Conservation (phyloP, 345 rosid genomes). For the Acer campestre region DNA sequence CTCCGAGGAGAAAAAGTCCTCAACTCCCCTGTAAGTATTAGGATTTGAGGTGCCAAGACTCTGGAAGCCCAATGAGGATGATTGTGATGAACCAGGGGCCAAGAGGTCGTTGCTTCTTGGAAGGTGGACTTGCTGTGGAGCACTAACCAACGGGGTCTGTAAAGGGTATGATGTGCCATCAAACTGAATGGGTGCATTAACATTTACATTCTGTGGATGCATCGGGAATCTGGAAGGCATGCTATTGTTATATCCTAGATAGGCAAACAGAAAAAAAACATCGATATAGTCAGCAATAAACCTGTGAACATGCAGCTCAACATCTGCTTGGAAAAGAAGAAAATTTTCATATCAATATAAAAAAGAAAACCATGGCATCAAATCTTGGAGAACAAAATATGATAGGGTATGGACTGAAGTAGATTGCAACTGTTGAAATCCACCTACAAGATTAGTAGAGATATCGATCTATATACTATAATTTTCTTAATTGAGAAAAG, state of each 20-base stretch:
- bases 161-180: slow-evolving; percentile 51
- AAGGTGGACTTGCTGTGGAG: slow-evolving; percentile 40
- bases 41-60: slow-evolving; percentile 42
- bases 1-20: slow-evolving; percentile 70
- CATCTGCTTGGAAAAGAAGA: not conserved
- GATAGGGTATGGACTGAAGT: too few relatives aligned
- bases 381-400: not conserved
- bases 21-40: slow-evolving; percentile 51
- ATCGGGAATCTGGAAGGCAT: slow-evolving; percentile 43
- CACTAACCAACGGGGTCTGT: slow-evolving; percentile 42
- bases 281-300: slow-evolving; percentile 9
- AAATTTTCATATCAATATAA: not conserved
- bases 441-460: not conserved
- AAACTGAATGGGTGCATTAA: slow-evolving; percentile 44
- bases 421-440: not conserved
- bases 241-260: slow-evolving; percentile 51
- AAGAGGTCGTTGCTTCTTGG: slow-evolving; percentile 37
- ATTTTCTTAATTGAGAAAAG: not conserved
- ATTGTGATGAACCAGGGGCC: slow-evolving; percentile 45
- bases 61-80: slow-evolving; percentile 44
- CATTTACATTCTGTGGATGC: slow-evolving; percentile 52
- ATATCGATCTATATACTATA: not conserved
- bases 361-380: not conserved
- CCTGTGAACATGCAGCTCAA: slow-evolving; percentile 2
- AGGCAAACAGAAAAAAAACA: not conserved